These are phyloP conservation scores for Leccinum uliginosum DNA, from an alignment of 768 basidiomycete genomes.

Conservation along the genomic window DNA sequence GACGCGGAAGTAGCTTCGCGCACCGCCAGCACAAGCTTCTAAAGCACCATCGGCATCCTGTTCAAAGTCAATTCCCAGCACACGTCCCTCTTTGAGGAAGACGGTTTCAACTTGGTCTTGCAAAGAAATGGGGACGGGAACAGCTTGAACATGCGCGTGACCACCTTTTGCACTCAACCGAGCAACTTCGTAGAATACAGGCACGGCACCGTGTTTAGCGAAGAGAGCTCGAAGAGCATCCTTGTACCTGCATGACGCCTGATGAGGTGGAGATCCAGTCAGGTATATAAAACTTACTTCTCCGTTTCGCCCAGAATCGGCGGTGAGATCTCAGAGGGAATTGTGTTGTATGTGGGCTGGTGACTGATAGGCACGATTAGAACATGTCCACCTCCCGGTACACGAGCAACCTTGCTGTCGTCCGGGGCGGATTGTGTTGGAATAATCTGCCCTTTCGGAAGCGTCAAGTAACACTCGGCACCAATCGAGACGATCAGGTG, in stretches of 20 bases:
- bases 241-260: slow-evolving; percentile 58
- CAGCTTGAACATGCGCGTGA: slow-evolving; percentile 89
- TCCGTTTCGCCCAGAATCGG: slow-evolving; percentile 81
- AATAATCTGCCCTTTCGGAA: slow-evolving; percentile 95
- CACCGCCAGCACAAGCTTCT: slow-evolving; percentile 42
- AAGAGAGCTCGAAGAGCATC: slow-evolving; percentile 68
- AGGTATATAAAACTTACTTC: slow-evolving; percentile 40
- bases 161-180: slow-evolving; percentile 82
- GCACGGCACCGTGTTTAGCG: slow-evolving; percentile 58
- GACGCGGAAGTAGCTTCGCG: slow-evolving; percentile 82
- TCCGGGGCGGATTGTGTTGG: slow-evolving; percentile 63
- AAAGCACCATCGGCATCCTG: slow-evolving; percentile 62
- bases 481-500: slow-evolving; percentile 95
- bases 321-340: slow-evolving; percentile 71
- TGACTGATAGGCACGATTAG: slow-evolving; percentile 93
- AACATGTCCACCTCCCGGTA: slow-evolving; percentile 96
- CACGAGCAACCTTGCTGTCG: slow-evolving; percentile 35
- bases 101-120: slow-evolving; percentile 61
- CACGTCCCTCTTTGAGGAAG: slow-evolving; percentile 68
- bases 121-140: slow-evolving; percentile 68
- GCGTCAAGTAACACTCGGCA: slow-evolving; percentile 85
- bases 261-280: slow-evolving; percentile 1
- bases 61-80: slow-evolving; percentile 71
- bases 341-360: slow-evolving; percentile 80
- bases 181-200: slow-evolving; percentile 86